phyloP scores from a whole-genome alignment of 2,329 filamentous ascomycete species.

The Lachnellula occidentalis region DNA sequence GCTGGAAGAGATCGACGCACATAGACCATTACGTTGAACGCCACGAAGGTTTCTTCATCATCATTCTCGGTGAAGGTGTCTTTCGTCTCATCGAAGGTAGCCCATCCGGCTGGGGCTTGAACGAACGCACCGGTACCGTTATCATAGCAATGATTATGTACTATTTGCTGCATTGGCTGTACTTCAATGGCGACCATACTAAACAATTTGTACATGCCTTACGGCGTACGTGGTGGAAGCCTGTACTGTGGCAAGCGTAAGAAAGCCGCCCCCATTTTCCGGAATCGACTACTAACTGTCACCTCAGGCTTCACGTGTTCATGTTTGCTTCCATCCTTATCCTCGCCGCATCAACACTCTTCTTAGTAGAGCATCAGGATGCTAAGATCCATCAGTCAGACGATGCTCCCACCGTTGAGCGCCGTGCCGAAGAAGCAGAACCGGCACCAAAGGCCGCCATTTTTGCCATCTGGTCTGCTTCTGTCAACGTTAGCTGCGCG shows the following conservation, averaged over 20 bases:
- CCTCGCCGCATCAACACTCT: conserved; percentile 14
- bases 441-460: neutral
- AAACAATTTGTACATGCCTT: conserved; percentile 15
- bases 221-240: conserved; percentile 17
- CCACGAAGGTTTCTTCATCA: conserved; percentile 18
- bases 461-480: conserved; percentile 14
- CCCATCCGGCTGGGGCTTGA: conserved; percentile 11
- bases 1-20: conserved; percentile 7
- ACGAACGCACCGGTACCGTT: conserved; percentile 8
- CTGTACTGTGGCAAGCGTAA: conserved; percentile 15
- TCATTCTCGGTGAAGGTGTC: conserved; percentile 19
- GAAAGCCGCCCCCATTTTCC: neutral
- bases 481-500: conserved; percentile 6
- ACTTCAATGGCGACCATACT: conserved; percentile 18
- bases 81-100: conserved; percentile 17
- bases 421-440: neutral
- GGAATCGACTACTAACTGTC: neutral
- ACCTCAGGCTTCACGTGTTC: conserved; percentile 9
- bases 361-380: conserved; percentile 8
- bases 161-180: conserved; percentile 18
- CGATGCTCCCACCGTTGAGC: neutral
- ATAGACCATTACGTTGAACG: conserved; percentile 14
- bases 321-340: conserved; percentile 14
- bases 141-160: conserved; percentile 12
- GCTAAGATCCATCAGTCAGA: neutral